A percentile compares a stretch with the other conserved stretches of the same genome.
Evolutionary conservation across 192 early-diverging fungal genomes (phyloP).

Genomic region (Dimargaris cristalligena): DNA sequence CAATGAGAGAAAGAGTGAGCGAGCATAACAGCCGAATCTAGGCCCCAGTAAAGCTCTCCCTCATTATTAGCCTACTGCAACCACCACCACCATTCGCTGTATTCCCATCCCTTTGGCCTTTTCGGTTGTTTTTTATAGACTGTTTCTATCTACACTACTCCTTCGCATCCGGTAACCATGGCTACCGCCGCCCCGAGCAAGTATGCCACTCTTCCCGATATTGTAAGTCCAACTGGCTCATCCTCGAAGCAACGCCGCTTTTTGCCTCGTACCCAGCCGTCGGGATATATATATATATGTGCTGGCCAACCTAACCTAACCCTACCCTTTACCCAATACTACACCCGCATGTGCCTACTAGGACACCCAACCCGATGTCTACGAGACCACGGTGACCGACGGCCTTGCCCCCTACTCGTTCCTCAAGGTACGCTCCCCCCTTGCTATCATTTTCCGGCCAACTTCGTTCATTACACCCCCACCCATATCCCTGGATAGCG

Average conservation of each 20-base stretch:
- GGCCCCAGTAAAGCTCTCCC: not conserved
- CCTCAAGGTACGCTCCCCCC: not conserved
- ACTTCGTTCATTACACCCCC: too few species aligned
- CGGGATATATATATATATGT: not conserved
- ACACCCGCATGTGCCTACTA: conserved; percentile 5
- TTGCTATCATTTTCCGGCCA: too few species aligned
- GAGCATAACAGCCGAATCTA: too few species aligned
- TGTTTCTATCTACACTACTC: not conserved
- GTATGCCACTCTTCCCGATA: conserved; percentile 61
- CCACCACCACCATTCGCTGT: not conserved
- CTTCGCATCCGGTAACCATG: conserved; percentile 13
- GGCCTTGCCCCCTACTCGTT: not conserved
- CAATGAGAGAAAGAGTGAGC: too few species aligned
- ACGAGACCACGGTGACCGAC: conserved; percentile 41
- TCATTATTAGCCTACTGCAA: not conserved
- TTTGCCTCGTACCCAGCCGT: not conserved
- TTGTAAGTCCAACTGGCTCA: conserved; percentile 29
- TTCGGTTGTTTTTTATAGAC: not conserved
- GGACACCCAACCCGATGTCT: conserved; percentile 70
- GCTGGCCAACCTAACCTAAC: not conserved
- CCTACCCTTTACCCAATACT: not conserved
- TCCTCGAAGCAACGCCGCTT: not conserved
- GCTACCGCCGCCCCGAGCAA: conserved; percentile 31
- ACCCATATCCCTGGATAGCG: too few species aligned
- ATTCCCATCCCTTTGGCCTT: not conserved